Percentiles rank a stretch among this genome's conserved stretches.
Evolutionary conservation across 331 rosid genomes (phyloP).

Genomic region (Spiraea crenata): DNA sequence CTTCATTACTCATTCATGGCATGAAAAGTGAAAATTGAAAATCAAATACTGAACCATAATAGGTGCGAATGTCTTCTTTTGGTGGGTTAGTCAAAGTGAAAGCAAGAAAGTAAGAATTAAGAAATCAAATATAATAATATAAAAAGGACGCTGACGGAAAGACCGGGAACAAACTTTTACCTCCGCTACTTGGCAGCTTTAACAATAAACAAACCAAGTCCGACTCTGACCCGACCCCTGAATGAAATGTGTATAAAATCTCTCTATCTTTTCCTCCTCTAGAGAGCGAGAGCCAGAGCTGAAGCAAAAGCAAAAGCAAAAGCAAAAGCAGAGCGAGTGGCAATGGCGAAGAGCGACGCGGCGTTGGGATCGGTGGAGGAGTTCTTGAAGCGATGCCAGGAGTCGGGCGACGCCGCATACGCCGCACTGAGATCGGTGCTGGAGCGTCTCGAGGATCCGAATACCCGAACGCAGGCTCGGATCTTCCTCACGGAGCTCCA

Average conservation of each 20-base stretch:
- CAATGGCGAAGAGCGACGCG: slow-evolving; percentile 16
- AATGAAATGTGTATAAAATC: too few species aligned
- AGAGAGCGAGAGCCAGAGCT: background rate
- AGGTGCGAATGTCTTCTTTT: too few species aligned
- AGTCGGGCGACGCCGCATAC: slow-evolving; percentile 84
- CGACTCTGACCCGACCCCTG: too few species aligned
- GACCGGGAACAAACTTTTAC: slow-evolving; percentile 1
- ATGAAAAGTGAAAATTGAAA: too few species aligned
- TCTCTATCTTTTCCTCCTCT: background rate
- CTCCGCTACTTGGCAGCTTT: background rate
- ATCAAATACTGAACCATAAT: too few species aligned
- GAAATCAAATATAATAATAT: background rate
- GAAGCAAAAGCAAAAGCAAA: background rate
- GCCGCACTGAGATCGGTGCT: slow-evolving; percentile 62
- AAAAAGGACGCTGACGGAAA: background rate
- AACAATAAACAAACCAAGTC: background rate
- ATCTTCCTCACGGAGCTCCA: slow-evolving; percentile 76
- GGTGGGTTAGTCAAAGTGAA: background rate
- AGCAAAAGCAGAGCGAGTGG: too few species aligned
- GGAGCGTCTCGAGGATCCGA: slow-evolving; percentile 73
- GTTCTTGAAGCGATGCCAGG: slow-evolving; percentile 60
- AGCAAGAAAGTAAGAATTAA: too few species aligned
- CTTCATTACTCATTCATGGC: too few species aligned
- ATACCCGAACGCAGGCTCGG: slow-evolving; percentile 69
- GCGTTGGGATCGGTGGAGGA: slow-evolving; percentile 49